Evolutionary conservation across 2,329 filamentous ascomycete species (phyloP).

Genomic region (Calonectria henricotiae): DNA sequence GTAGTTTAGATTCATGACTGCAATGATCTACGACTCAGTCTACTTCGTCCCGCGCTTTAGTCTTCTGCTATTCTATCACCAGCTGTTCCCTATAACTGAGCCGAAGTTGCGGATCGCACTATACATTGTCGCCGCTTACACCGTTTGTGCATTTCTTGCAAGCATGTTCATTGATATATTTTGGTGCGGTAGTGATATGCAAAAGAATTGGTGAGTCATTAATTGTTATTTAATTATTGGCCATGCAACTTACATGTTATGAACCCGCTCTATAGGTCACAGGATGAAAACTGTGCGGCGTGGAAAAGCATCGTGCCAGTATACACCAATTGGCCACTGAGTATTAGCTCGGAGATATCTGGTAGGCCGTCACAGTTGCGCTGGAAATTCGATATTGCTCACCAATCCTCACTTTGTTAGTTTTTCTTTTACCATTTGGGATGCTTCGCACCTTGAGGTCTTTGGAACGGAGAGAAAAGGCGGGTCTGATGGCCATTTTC

Average conservation of each 20-base stretch:
- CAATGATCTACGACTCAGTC: background rate
- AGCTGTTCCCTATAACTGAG: conserved; percentile 3
- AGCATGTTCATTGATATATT: conserved; percentile 17
- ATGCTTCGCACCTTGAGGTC: background rate
- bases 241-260: no score
- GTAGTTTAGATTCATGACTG: conserved; percentile 4
- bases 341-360: background rate
- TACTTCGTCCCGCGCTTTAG: conserved; percentile 13
- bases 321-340: conserved; percentile 3
- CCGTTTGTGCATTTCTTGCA: background rate
- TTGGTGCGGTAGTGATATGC: conserved; percentile 2
- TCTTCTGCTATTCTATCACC: background rate
- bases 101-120: conserved; percentile 4
- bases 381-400: accelerated
- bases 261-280: background rate
- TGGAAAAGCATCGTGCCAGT: conserved; percentile 7
- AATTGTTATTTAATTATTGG: no score
- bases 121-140: background rate
- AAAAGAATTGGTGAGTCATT: background rate
- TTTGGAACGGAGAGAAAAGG: background rate
- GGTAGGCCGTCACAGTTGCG: background rate
- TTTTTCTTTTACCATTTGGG: background rate
- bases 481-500: background rate
- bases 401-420: background rate
- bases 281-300: background rate